Conservation (phyloP, 768 basidiomycete genomes). For the Phaeotremella fagi region DNA sequence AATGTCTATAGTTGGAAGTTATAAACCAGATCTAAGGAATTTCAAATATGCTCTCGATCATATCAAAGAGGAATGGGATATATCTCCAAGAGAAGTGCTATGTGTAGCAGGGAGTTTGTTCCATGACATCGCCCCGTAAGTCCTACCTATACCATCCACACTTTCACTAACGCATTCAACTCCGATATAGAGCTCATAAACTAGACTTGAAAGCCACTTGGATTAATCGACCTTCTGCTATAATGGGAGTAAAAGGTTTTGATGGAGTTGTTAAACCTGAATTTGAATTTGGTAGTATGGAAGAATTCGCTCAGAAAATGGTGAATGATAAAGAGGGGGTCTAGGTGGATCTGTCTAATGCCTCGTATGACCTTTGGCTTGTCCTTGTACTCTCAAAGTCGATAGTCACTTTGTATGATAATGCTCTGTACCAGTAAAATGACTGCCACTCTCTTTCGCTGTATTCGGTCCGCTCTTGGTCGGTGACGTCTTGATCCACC, state of each 20-base stretch:
- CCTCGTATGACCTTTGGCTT: no score
- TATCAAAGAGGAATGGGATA: conserved; percentile 14
- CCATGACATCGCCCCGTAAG: conserved; percentile 26
- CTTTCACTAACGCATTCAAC: background rate
- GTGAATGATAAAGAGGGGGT: conserved; percentile 2
- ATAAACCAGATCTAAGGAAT: conserved; percentile 30
- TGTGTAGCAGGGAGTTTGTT: conserved; percentile 19
- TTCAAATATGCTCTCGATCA: conserved; percentile 22
- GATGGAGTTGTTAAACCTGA: conserved; percentile 9
- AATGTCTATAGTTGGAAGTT: conserved; percentile 18
- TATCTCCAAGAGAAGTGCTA: conserved; percentile 15
- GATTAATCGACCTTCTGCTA: conserved; percentile 20
- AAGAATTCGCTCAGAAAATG: conserved; percentile 19
- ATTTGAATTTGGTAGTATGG: conserved; percentile 15
- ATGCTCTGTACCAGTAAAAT: no score
- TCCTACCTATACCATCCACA: background rate
- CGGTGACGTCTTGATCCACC: no score
- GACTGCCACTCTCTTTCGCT: no score
- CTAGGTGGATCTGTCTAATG: no score
- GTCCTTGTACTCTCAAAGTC: no score
- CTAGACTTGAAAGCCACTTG: conserved; percentile 19
- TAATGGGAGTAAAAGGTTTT: conserved; percentile 11
- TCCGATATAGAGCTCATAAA: conserved; percentile 14
- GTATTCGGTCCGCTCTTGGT: no score
- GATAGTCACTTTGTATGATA: no score